These are phyloP conservation scores for Aspergillus sp. DNA, from an alignment of 2,329 filamentous ascomycete genomes.

Conservation along the genomic window DNA sequence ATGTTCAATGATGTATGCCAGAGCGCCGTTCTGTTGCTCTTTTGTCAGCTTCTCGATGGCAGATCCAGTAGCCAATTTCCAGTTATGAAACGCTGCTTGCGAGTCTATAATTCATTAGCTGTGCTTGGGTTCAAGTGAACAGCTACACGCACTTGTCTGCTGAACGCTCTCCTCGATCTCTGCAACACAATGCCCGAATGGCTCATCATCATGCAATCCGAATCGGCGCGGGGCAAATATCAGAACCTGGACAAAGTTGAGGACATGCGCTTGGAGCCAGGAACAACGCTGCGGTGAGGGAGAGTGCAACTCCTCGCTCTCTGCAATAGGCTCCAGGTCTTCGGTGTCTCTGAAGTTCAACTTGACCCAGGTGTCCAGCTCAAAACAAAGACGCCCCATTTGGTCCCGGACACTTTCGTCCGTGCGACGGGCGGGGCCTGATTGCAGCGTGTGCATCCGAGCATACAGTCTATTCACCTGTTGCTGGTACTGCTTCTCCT, in stretches of 20 bases:
- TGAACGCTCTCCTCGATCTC: background rate
- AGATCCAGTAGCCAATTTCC: background rate
- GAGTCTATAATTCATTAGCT: too few species aligned
- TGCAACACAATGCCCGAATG: background rate
- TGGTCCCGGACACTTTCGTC: background rate
- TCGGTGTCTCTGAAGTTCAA: background rate
- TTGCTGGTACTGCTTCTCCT: background rate
- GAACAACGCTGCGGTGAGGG: background rate
- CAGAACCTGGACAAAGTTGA: background rate
- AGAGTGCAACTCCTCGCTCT: background rate
- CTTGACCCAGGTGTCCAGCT: constrained; percentile 9
- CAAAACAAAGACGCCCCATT: constrained; percentile 1
- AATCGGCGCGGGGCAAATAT: constrained; percentile 1
- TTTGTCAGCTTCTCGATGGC: background rate
- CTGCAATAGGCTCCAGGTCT: background rate
- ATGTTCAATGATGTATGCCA: background rate
- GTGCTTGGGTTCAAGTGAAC: too few species aligned
- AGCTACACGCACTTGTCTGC: background rate
- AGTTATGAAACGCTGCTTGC: background rate
- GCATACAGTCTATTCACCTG: background rate
- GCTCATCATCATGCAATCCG: background rate
- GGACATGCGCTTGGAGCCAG: background rate
- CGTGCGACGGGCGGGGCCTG: background rate
- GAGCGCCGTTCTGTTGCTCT: background rate
- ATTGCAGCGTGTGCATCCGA: background rate